These are phyloP conservation scores for Russula dissimulans DNA, from an alignment of 768 basidiomycete genomes.

Conservation along the genomic window DNA sequence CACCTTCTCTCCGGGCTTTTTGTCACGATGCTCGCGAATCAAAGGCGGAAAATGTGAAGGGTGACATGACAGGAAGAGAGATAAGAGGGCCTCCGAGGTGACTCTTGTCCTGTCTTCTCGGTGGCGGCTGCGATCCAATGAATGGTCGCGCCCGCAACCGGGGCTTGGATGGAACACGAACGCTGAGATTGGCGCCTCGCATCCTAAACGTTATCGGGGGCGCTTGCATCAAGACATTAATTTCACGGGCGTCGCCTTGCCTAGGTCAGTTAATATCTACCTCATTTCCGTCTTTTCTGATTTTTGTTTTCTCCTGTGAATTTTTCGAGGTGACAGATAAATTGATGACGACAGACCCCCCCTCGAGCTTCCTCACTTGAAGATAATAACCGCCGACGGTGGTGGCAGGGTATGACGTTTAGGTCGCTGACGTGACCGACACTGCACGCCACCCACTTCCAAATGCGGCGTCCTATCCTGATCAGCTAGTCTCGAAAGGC, in stretches of 20 bases:
- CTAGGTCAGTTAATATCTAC: background rate
- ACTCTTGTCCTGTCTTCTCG: background rate
- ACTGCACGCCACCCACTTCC: too few species aligned
- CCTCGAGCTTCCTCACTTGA: background rate
- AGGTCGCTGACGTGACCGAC: background rate
- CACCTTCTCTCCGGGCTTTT: background rate
- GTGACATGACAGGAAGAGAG: background rate
- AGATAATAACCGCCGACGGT: background rate
- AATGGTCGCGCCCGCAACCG: background rate
- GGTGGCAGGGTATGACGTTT: background rate
- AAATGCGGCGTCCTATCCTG: too few species aligned
- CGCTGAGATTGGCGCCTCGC: background rate
- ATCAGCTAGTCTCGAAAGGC: too few species aligned
- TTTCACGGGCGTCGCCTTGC: background rate
- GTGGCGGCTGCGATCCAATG: background rate
- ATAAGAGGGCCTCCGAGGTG: background rate
- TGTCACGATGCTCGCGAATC: background rate
- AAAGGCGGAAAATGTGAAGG: background rate
- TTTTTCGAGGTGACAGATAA: too few species aligned
- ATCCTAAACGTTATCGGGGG: background rate
- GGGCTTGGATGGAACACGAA: background rate
- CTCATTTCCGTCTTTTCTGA: background rate
- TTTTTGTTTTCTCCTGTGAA: too few species aligned
- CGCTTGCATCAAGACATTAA: too few species aligned
- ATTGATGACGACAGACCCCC: background rate